phyloP scores from a whole-genome alignment of 2,329 filamentous ascomycete species.

The Fusarium abutilonis region DNA sequence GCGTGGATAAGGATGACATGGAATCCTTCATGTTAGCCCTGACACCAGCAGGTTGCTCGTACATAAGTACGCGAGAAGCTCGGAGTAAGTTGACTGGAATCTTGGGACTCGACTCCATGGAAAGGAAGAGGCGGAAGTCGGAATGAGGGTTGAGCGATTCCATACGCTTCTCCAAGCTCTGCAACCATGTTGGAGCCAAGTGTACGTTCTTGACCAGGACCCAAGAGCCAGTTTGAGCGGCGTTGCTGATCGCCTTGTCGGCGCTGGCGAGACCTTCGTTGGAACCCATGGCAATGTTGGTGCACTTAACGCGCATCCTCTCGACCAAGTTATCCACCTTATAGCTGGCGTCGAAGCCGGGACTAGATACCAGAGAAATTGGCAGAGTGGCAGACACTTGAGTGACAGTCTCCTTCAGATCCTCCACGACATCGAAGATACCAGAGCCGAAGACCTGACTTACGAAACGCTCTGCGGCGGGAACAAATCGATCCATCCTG shows the following conservation, averaged over 20 bases:
- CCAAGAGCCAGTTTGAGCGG: slow-evolving; percentile 92
- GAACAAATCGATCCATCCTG: slow-evolving; percentile 94
- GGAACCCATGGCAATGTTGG: slow-evolving; percentile 99
- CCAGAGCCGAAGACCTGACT: slow-evolving; percentile 83
- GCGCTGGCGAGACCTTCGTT: slow-evolving; percentile 92
- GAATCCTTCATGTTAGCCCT: slow-evolving; percentile 99
- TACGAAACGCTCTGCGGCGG: slow-evolving; percentile 91
- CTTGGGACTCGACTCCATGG: slow-evolving; percentile 96
- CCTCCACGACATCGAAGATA: slow-evolving; percentile 84
- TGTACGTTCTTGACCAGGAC: slow-evolving; percentile 99
- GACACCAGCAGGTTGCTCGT: slow-evolving; percentile 96
- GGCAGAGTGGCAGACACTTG: slow-evolving; percentile 86
- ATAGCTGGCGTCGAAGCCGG: slow-evolving; percentile 98
- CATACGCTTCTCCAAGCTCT: slow-evolving; percentile 96
- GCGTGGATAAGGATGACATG: slow-evolving; percentile 80
- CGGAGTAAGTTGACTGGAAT: slow-evolving; percentile 96
- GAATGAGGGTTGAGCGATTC: slow-evolving; percentile 93
- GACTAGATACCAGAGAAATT: slow-evolving; percentile 91
- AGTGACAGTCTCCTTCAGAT: slow-evolving; percentile 84
- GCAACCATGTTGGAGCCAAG: slow-evolving; percentile 92
- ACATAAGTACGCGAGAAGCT: slow-evolving; percentile 93
- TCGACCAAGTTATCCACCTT: slow-evolving; percentile 97
- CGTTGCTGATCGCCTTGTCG: slow-evolving; percentile 93
- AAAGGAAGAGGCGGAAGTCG: slow-evolving; percentile 94
- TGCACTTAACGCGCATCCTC: slow-evolving; percentile 81